phyloP scores from a whole-genome alignment of 176 grass and related monocot species.

The Puya raimondii region DNA sequence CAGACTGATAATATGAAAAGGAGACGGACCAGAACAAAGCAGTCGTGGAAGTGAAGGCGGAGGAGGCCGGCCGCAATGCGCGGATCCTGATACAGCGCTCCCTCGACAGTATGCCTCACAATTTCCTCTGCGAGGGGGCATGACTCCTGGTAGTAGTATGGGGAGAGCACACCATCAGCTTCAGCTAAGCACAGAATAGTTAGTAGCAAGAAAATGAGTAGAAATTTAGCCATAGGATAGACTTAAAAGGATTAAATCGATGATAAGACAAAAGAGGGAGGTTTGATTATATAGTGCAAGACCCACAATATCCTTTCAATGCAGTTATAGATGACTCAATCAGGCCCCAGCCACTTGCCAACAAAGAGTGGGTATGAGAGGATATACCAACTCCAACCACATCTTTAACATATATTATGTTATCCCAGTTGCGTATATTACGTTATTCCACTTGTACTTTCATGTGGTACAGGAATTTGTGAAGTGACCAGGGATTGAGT shows the following conservation, averaged over 20 bases:
- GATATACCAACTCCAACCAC: conserved; percentile 1
- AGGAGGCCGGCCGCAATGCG: conserved; percentile 37
- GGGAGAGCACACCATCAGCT: conserved; percentile 23
- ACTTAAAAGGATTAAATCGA: neutral
- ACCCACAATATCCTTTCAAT: neutral
- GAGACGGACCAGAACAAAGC: conserved; percentile 38
- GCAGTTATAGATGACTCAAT: neutral
- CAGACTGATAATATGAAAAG: neutral
- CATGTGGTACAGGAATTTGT: neutral
- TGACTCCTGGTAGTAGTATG: conserved; percentile 30
- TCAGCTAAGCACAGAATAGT: neutral
- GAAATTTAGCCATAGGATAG: neutral
- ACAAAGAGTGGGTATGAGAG: neutral
- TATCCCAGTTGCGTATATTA: neutral
- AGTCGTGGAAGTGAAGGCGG: conserved; percentile 43
- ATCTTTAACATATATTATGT: neutral
- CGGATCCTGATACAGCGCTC: conserved; percentile 25
- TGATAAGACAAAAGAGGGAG: neutral
- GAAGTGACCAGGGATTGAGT: neutral
- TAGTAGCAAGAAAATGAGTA: conserved; percentile 16
- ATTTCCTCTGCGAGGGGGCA: conserved; percentile 45
- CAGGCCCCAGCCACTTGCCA: neutral
- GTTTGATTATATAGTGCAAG: neutral
- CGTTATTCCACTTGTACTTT: neutral
- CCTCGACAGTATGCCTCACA: conserved; percentile 27